Conservation (phyloP, 257 asterid species). For the Rubia yunnanensis region DNA sequence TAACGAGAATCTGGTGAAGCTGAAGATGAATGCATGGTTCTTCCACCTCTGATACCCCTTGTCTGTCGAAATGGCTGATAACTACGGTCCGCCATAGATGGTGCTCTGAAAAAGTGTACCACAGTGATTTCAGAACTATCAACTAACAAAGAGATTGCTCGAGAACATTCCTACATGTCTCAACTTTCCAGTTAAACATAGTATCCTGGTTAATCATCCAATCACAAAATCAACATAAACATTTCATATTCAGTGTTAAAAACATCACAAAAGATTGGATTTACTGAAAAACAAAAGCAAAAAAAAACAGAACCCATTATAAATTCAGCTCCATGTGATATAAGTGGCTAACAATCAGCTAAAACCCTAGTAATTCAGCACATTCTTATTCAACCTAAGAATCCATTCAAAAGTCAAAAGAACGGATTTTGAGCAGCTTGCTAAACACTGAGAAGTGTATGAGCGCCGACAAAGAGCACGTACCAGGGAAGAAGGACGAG, state of each 20-base stretch:
- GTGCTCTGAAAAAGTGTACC: not conserved
- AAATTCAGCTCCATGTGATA: not conserved
- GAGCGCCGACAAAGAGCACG: not conserved
- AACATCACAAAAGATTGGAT: not conserved
- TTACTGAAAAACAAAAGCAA: not conserved
- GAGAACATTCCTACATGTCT: not conserved
- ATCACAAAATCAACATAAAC: not conserved
- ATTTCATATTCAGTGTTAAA: not conserved
- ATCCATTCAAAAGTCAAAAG: not conserved
- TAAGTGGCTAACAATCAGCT: not conserved
- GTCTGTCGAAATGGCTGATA: conserved; percentile 5
- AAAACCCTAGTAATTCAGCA: not conserved
- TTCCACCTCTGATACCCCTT: not conserved
- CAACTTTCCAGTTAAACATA: not conserved
- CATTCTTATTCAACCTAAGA: not conserved
- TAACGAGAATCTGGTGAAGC: conserved; percentile 9
- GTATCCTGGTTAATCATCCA: not conserved
- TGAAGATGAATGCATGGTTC: conserved; percentile 6
- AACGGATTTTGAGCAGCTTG: not conserved
- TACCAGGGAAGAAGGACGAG: not conserved
- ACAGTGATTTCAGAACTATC: not conserved
- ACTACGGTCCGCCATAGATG: not conserved
- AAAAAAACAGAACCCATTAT: not conserved
- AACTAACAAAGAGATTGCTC: not conserved
- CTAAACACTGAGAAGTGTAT: not conserved